Conservation (phyloP, 83 land plant genomes). For the Isoetes engelmannii region DNA sequence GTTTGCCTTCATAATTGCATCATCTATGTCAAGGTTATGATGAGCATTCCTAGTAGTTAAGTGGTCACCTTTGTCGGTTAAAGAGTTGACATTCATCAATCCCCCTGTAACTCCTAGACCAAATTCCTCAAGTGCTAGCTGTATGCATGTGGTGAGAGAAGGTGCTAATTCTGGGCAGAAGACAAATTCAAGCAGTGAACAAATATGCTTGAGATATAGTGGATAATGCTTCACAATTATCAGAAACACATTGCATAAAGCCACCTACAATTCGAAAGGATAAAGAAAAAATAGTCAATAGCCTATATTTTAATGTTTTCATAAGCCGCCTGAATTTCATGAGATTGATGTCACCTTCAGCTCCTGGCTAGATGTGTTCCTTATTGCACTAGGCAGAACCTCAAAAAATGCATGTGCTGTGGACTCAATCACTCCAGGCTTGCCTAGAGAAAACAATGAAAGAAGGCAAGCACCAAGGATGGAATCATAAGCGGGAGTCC, state of each 20-base stretch:
- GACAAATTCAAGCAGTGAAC: slow-evolving; percentile 38
- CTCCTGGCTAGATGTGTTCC: slow-evolving; percentile 52
- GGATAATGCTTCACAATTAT: slow-evolving; percentile 58
- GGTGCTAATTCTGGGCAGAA: slow-evolving; percentile 38
- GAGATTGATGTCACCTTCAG: slow-evolving; percentile 50
- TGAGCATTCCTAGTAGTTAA: too few species aligned
- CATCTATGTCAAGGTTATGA: too few species aligned
- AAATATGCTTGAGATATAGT: slow-evolving; percentile 50
- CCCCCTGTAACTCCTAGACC: slow-evolving; percentile 36
- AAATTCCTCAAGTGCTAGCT: slow-evolving; percentile 41
- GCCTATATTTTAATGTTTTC: background rate
- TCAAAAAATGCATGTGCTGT: slow-evolving; percentile 56
- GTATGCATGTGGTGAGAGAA: slow-evolving; percentile 51
- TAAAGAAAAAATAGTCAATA: background rate
- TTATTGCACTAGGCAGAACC: slow-evolving; percentile 45
- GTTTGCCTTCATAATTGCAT: too few species aligned
- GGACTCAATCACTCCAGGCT: slow-evolving; percentile 48
- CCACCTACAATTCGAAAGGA: slow-evolving; percentile 37
- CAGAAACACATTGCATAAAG: slow-evolving; percentile 54
- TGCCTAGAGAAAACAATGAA: slow-evolving; percentile 45
- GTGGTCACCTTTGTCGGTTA: too few species aligned
- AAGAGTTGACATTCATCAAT: background rate
- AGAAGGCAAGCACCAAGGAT: slow-evolving; percentile 68
- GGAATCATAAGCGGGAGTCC: slow-evolving; percentile 67
- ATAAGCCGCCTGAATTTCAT: background rate